A percentile compares a stretch with the other conserved stretches of the same genome.
Conservation (phyloP, 2,329 filamentous ascomycete genomes). For the Arthrobotrys sinensis region DNA sequence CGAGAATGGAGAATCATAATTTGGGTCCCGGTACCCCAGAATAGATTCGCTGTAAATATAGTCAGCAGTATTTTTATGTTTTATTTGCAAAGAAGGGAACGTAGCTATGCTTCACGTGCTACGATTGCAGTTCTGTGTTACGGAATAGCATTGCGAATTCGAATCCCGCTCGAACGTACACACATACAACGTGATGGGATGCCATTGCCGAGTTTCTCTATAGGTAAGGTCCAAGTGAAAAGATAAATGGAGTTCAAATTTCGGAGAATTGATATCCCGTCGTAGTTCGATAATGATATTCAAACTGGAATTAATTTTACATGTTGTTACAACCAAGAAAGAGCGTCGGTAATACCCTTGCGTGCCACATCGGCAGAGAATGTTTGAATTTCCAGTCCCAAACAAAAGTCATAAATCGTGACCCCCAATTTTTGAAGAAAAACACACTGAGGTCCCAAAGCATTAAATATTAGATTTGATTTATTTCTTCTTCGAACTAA, state of each 20-base stretch:
- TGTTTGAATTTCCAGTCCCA: background rate
- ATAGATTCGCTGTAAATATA: too few species aligned
- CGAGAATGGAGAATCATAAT: conserved; percentile 1
- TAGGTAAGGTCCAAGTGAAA: too few species aligned
- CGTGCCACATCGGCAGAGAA: background rate
- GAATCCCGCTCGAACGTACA: background rate
- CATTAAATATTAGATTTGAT: conserved; percentile 4
- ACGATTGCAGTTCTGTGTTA: too few species aligned
- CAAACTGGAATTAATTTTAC: conserved; percentile 10
- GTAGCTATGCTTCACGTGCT: too few species aligned
- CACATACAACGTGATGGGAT: background rate
- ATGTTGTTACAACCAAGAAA: background rate
- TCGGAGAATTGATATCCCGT: too few species aligned
- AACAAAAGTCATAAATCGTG: conserved; percentile 21
- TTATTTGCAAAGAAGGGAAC: too few species aligned
- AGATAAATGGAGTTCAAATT: too few species aligned
- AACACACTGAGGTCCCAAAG: conserved; percentile 1
- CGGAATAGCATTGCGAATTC: too few species aligned
- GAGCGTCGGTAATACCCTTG: background rate
- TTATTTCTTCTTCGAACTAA: conserved; percentile 61
- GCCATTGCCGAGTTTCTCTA: too few species aligned
- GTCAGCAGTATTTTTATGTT: too few species aligned
- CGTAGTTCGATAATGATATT: background rate
- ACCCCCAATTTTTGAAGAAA: conserved; percentile 26
- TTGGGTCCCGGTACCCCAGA: background rate